Evolutionary conservation across 306 rosid genomes (phyloP).

Genomic region (Lathyrus tuberosus): DNA sequence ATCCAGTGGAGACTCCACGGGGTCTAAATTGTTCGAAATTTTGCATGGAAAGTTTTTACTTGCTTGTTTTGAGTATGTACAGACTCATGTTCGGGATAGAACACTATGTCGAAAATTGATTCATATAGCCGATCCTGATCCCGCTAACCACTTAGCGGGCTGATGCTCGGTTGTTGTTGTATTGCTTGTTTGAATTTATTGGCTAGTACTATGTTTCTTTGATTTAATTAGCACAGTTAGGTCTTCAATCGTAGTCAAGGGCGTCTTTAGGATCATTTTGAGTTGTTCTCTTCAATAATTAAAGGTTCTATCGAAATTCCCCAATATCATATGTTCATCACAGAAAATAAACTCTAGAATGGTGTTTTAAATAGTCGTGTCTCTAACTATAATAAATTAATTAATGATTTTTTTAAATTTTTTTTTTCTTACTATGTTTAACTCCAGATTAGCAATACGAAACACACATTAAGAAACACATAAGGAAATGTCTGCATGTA

Average conservation of each 20-base stretch:
- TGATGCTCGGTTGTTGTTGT: background rate
- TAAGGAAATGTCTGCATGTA: background rate
- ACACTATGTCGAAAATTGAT: too few species aligned
- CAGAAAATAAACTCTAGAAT: too few species aligned
- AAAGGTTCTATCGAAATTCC: background rate
- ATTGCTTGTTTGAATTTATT: conserved; percentile 19
- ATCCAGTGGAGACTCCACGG: background rate
- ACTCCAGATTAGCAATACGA: background rate
- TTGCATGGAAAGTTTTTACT: conserved; percentile 25
- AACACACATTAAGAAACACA: background rate
- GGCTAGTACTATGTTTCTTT: background rate
- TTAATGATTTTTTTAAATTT: conserved; percentile 2
- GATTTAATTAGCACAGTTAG: background rate
- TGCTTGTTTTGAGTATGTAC: background rate
- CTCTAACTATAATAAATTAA: background rate
- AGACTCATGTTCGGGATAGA: too few species aligned
- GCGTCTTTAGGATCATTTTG: conserved; percentile 17
- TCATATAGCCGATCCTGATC: too few species aligned
- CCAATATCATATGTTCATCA: background rate
- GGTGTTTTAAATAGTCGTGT: background rate
- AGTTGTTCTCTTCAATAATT: conserved; percentile 15
- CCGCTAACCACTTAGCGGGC: too few species aligned
- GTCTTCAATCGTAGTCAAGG: conserved; percentile 4
- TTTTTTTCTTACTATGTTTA: background rate
- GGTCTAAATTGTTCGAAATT: background rate